Evolutionary conservation across 2,329 filamentous ascomycete genomes (phyloP), one percentile per base, ranked within the genome.

Genomic region (Sclerotinia trifoliorum): DNA sequence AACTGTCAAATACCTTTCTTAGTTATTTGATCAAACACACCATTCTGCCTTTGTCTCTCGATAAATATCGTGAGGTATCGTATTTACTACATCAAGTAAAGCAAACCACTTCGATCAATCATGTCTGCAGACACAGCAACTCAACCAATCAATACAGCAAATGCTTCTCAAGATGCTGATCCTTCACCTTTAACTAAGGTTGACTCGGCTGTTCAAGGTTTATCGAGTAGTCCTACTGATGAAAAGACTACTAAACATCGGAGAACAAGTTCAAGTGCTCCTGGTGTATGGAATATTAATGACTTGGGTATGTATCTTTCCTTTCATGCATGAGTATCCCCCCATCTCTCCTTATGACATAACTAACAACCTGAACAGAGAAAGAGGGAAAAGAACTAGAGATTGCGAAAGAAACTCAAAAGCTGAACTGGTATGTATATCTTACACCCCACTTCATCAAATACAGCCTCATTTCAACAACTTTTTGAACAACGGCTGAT

Each of bases 201-300:
- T 83, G 94, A 97, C 81, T 97, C 94, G 70, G 93, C 92, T 83
- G 88, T 96, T 78, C 89, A 93, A 78, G 92, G 92, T 80, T 81
- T 94, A 76, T 86, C 87, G 73, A 85, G 86, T 76, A 89, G 88
- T 69, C 86, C 90, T 46, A 83, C 85, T 69, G 86, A 89, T 78
- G 89, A 93, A 73, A 83, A 83, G 75, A 86, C 86, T 79, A 86
- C 86, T 78, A 81, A 81, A 73, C 85, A 90, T 78, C 86, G 89
- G 75, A 87, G 93, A 81, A 83, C 84, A 71, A 93, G 92, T 79
- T 94, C 92, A 67, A 87, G 85, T 77, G 85, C 86, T 57, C 84
- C 89, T 70, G 92, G 90, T 74, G 88, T 94, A 68, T 88, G 84
- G 81, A 96, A 93, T 81, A 90, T 97, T 81, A 88, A 88, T 75